phyloP scores from a whole-genome alignment of 345 rosid genomes.

The Eucalyptus regnans region DNA sequence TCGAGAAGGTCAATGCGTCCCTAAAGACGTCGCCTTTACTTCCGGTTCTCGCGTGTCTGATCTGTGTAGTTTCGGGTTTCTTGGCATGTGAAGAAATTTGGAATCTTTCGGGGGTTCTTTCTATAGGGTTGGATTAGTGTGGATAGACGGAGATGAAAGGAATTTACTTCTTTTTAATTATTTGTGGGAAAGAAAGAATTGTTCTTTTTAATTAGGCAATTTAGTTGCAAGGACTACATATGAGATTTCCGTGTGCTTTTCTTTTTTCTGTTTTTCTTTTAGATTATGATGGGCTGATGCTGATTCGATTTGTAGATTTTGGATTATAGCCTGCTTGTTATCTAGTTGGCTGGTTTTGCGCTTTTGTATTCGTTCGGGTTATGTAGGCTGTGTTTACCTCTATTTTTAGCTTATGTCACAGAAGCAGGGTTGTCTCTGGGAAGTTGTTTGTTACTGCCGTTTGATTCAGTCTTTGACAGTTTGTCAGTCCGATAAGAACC shows the following conservation, averaged over 20 bases:
- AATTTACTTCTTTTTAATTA: background rate
- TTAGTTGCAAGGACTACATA: background rate
- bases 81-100: background rate
- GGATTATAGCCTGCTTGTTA: background rate
- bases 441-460: background rate
- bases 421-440: background rate
- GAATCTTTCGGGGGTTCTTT: background rate
- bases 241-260: background rate
- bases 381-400: background rate
- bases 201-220: background rate
- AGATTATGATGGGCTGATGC: background rate
- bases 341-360: background rate
- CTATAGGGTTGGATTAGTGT: background rate
- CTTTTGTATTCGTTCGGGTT: background rate
- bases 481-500: background rate
- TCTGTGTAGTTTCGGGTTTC: background rate
- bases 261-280: background rate
- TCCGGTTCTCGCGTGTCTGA: background rate
- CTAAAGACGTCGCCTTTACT: background rate
- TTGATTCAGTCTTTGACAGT: background rate
- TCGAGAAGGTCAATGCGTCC: slow-evolving; percentile 53
- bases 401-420: background rate
- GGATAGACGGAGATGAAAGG: background rate
- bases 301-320: background rate
- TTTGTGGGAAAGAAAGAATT: background rate